Evolutionary conservation across 2,329 filamentous ascomycete species (phyloP).

Genomic region (Reticulascus tulasneorum): DNA sequence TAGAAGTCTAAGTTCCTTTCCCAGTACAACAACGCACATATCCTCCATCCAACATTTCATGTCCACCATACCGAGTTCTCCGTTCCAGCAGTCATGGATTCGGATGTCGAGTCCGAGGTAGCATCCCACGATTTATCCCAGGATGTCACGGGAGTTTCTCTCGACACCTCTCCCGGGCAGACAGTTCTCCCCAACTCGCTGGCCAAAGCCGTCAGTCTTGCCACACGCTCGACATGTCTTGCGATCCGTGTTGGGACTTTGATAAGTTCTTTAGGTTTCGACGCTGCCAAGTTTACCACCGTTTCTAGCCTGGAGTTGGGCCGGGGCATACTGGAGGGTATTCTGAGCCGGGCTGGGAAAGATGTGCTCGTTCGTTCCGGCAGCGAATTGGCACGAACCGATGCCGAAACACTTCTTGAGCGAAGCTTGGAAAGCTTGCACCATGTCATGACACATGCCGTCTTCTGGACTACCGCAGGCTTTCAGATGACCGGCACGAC

Average conservation of each 20-base stretch:
- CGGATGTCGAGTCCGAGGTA: constrained; percentile 11
- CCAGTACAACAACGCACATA: too few species aligned
- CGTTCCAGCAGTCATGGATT: constrained; percentile 9
- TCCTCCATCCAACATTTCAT: too few species aligned
- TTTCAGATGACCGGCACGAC: constrained; percentile 56
- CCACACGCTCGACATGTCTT: constrained; percentile 56
- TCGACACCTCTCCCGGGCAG: constrained; percentile 20
- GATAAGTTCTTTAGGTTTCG: constrained; percentile 48
- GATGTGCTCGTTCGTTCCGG: constrained; percentile 40
- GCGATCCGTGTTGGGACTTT: constrained; percentile 50
- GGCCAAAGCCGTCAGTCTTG: constrained; percentile 56
- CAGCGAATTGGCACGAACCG: constrained; percentile 43
- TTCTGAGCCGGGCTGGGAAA: constrained; percentile 48
- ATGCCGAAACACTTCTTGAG: constrained; percentile 55
- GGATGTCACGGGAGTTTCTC: too few species aligned
- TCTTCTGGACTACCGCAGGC: constrained; percentile 58
- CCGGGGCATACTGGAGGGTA: constrained; percentile 49
- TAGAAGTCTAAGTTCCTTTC: too few species aligned
- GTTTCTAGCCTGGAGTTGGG: constrained; percentile 55
- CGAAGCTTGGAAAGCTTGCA: constrained; percentile 54
- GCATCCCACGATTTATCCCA: constrained; percentile 8
- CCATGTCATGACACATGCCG: constrained; percentile 52
- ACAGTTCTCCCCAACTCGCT: constrained; percentile 56
- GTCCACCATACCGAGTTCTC: too few species aligned
- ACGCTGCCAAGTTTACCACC: constrained; percentile 52